Evolutionary conservation across 208 protist species (phyloP).

Genomic region (Leishmania tropica): DNA sequence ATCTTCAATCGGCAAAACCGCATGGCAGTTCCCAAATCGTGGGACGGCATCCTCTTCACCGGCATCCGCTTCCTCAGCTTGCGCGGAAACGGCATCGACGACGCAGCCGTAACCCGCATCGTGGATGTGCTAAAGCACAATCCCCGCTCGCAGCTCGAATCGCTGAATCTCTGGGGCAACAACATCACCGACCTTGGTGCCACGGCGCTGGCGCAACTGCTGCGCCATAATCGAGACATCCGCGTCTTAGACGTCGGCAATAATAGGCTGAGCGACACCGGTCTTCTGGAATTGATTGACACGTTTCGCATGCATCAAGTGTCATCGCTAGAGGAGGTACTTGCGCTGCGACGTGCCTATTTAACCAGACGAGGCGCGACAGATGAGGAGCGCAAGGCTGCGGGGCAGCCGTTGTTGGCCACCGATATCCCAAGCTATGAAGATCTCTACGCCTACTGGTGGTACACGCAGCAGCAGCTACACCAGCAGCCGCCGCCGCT

Average conservation of each 20-base stretch:
- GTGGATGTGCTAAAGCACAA: slow-evolving; percentile 51
- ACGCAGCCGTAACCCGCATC: slow-evolving; percentile 49
- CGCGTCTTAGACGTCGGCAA: slow-evolving; percentile 81
- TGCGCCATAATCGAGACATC: slow-evolving; percentile 61
- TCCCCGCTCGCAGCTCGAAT: slow-evolving; percentile 68
- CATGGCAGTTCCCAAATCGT: slow-evolving; percentile 63
- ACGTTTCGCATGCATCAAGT: slow-evolving; percentile 76
- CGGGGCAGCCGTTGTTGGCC: slow-evolving; percentile 23
- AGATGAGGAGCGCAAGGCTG: slow-evolving; percentile 52
- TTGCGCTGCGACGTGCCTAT: slow-evolving; percentile 45
- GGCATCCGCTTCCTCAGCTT: slow-evolving; percentile 77
- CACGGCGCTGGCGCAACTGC: slow-evolving; percentile 48
- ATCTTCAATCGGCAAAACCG: slow-evolving; percentile 68
- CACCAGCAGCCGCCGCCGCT: background rate
- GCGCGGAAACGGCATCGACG: slow-evolving; percentile 82
- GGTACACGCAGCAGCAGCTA: slow-evolving; percentile 30
- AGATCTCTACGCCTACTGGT: slow-evolving; percentile 76
- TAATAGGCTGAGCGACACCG: slow-evolving; percentile 80
- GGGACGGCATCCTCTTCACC: slow-evolving; percentile 78
- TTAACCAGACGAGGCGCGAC: slow-evolving; percentile 57
- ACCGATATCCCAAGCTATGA: slow-evolving; percentile 68
- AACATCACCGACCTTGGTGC: slow-evolving; percentile 76
- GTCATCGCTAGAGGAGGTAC: slow-evolving; percentile 46
- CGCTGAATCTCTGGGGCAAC: slow-evolving; percentile 91
- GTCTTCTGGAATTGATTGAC: slow-evolving; percentile 64